Evolutionary conservation across 129 eudicot genomes (phyloP), one percentile per base, ranked within the genome.

Genomic region (Tagetes erecta): DNA sequence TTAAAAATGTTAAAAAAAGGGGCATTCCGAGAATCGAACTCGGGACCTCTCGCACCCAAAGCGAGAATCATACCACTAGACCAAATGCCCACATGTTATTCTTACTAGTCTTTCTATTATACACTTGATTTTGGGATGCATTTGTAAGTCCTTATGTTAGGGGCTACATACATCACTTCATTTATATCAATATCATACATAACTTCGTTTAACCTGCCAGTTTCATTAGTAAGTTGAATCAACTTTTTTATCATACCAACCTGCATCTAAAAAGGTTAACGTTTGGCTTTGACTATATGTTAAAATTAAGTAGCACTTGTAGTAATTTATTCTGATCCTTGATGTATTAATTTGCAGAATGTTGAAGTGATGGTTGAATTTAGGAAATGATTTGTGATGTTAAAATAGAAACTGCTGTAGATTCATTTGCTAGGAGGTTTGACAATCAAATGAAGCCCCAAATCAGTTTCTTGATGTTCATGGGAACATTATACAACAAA

Each of bases 41-140:
- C 96, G 81, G 83, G 92, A 87, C 97, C 97, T 92, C 97, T 92
- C 96, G 93, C 96, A 89, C 92, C 96, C 96, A 90, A 92, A 92
- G 97, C 96, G 89, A 92, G 96, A 92, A 92, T 92, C 96, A 92
- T 92, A 92, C 97, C 97, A 85, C 97, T 89, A 92, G 96, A 92
- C 97, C 96, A 92, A 92, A 89, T 90, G 87, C 91, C 91, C 68
- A 20, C 27, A 20, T 20, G 27, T 20, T 20, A 0, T 20, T 20
- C 27, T 0, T 0, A 20, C 0, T 20, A 20, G 0, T 20, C 27
- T 20, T 51, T 62, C 20, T 46, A 5, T 59, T 80, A 57, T 27
- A 47, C 64, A 92, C 93, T 85, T 93, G 93, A 92, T 38, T 91
- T 86, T 47, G 96, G 97, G 57, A 92, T 92, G 91, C 97, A 72